phyloP scores from a whole-genome alignment of 1,284 basidiomycete species.

The Ceratobasidium papillatum region DNA sequence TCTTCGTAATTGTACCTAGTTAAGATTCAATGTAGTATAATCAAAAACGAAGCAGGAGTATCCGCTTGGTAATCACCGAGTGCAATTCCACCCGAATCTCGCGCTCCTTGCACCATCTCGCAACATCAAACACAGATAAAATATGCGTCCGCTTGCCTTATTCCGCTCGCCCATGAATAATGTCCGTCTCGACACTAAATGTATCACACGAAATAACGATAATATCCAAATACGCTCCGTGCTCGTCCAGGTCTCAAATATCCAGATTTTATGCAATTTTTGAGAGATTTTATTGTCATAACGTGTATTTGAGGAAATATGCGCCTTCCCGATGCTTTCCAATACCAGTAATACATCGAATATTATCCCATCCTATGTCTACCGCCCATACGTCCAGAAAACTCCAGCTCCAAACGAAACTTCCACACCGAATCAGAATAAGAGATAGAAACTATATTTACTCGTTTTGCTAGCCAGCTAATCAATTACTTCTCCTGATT shows the following conservation, averaged over 20 bases:
- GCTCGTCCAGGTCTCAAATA: constrained; percentile 53
- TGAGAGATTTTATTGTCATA: no score
- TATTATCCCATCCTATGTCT: no score
- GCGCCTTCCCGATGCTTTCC: no score
- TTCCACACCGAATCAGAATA: no score
- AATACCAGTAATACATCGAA: no score
- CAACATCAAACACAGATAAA: constrained; percentile 52
- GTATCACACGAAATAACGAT: constrained; percentile 58
- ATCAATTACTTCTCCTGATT: not conserved
- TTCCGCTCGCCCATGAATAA: constrained; percentile 52
- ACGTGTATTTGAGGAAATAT: no score
- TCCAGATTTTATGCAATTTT: no score
- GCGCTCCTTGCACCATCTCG: constrained; percentile 52
- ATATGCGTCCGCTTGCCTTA: constrained; percentile 51
- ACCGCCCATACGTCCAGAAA: no score
- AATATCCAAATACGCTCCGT: constrained; percentile 56
- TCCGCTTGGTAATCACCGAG: constrained; percentile 52
- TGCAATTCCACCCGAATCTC: constrained; percentile 57
- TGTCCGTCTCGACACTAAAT: constrained; percentile 55
- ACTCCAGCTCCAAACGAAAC: no score
- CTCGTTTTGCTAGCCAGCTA: not conserved
- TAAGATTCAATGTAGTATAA: not conserved
- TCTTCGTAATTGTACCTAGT: constrained; percentile 51
- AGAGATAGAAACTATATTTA: not conserved
- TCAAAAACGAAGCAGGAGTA: not conserved